Conservation (phyloP, 2,329 filamentous ascomycete species). For the Sporothrix inflata region DNA sequence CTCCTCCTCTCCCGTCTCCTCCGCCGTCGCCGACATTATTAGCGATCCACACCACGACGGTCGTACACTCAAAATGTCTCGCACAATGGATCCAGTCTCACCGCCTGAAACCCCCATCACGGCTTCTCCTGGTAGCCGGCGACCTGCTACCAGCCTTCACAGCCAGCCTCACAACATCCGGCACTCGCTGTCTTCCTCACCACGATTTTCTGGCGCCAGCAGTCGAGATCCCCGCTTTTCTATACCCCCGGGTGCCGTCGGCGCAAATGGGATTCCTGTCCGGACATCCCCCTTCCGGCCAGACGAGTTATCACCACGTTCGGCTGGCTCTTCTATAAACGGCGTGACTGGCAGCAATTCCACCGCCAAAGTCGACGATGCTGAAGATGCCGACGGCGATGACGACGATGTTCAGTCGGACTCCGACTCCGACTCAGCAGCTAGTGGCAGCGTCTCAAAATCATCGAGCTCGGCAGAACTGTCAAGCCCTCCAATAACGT, state of each 20-base stretch:
- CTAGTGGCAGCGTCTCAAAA: constrained; percentile 34
- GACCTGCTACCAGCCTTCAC: constrained; percentile 34
- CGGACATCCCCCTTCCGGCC: constrained; percentile 38
- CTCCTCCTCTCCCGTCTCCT: background rate
- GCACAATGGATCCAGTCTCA: constrained; percentile 44
- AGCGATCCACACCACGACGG: background rate
- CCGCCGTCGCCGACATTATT: background rate
- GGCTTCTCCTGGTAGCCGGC: constrained; percentile 40
- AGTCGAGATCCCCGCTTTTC: constrained; percentile 37
- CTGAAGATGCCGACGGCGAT: constrained; percentile 20
- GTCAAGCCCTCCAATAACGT: constrained; percentile 13
- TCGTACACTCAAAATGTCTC: constrained; percentile 28
- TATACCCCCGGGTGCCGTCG: constrained; percentile 38
- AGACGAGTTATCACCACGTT: constrained; percentile 46
- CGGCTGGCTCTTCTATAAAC: constrained; percentile 38
- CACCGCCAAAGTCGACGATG: constrained; percentile 20
- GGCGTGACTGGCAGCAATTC: constrained; percentile 1
- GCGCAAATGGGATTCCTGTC: constrained; percentile 40
- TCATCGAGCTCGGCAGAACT: constrained; percentile 31
- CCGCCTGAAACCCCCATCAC: constrained; percentile 49
- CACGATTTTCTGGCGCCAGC: constrained; percentile 22
- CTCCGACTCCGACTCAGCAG: constrained; percentile 37
- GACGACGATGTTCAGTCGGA: constrained; percentile 17
- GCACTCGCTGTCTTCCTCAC: constrained; percentile 1
- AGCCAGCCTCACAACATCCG: constrained; percentile 23